Conservation (phyloP, 495 filamentous ascomycete species). For the Neurospora tetraspora region DNA sequence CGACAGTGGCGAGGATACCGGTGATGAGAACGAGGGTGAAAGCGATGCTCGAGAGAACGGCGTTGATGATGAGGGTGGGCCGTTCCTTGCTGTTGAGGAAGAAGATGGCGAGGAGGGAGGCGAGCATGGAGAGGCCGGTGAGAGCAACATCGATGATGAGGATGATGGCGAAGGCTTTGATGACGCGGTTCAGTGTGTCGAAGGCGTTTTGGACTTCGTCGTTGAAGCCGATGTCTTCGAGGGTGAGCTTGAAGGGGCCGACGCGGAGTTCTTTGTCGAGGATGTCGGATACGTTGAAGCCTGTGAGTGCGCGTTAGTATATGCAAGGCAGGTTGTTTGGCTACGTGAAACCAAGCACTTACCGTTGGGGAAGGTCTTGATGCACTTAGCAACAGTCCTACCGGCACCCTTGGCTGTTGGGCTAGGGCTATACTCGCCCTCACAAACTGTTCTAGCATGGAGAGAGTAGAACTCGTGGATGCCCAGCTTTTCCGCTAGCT, state of each 20-base stretch:
- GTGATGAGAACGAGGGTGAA: slow-evolving; percentile 11
- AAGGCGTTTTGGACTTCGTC: slow-evolving; percentile 51
- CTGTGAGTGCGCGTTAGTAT: no score
- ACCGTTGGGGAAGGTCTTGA: slow-evolving; percentile 43
- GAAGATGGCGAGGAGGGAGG: slow-evolving; percentile 32
- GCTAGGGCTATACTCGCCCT: slow-evolving; percentile 48
- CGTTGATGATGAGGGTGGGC: slow-evolving; percentile 2
- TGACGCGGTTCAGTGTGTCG: slow-evolving; percentile 35
- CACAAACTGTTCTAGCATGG: slow-evolving; percentile 60
- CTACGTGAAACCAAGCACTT: no score
- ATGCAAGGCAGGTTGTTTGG: no score
- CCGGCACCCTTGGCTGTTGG: slow-evolving; percentile 34
- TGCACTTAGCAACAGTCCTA: slow-evolving; percentile 56
- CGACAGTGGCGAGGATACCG: slow-evolving; percentile 16
- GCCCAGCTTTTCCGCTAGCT: slow-evolving; percentile 37
- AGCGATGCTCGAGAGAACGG: slow-evolving; percentile 17
- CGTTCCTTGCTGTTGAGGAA: slow-evolving; percentile 22
- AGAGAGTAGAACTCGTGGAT: slow-evolving; percentile 66
- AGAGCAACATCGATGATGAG: slow-evolving; percentile 53
- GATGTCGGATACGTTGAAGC: slow-evolving; percentile 50
- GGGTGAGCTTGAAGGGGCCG: slow-evolving; percentile 37
- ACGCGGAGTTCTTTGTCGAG: slow-evolving; percentile 43
- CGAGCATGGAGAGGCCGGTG: slow-evolving; percentile 45
- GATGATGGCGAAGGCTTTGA: slow-evolving; percentile 51
- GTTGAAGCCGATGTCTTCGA: slow-evolving; percentile 51